Base-by-base conservation (phyloP, 2,329 filamentous ascomycete species). In the Colletotrichum tofieldiae region DNA sequence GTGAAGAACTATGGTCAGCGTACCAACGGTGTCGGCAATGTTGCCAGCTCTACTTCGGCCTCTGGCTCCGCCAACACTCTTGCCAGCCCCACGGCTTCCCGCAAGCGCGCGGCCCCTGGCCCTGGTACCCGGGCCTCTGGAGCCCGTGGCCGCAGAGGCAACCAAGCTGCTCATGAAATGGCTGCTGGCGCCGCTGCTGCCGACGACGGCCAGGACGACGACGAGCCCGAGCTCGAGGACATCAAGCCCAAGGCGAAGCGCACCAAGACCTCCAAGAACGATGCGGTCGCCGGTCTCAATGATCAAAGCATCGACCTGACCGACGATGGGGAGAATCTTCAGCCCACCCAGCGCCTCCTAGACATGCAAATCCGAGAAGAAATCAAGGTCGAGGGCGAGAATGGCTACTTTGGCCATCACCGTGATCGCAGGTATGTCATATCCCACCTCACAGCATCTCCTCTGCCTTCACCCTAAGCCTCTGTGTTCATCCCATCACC, bases 1-100 rank as follows among this genome's bases (percentile, higher is more conserved):
- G 75, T 83, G 72, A 80, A 78, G 47, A 77, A 81, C 8, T 83
- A 82, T 76, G 80, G 78, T 49, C 63, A 61, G 23, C 80, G 80
- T 16, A 75, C 78, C 64, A 5, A 43, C 1, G n/a, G n/a, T n/a
- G 35, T 37, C 14, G 49, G 41, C 23, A 41, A 29, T 23, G 45
- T 12, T 26, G 41, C 26, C 18, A 26, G 23, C 23, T 26, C 23
- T 26, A 29, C 47, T 32, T 14, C 54, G 12, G 54, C 14, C 35
- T 56, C 16, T 23, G 45, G 45, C 45, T 23, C n/a, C 12, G 14
- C 37, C n/a, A 26, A 12, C 18, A 23, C 32, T 16, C 47, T 45
- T 3, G 11, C 29, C 23, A 45, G 51, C n/a, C 49, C 68, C 11
- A 20, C 23, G 16, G 4, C 47, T 45, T 49, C 68, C n/a, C 65